These are phyloP conservation scores for Aspergillus fumigatus DNA, from an alignment of 2,329 filamentous ascomycete genomes.

Conservation along the genomic window DNA sequence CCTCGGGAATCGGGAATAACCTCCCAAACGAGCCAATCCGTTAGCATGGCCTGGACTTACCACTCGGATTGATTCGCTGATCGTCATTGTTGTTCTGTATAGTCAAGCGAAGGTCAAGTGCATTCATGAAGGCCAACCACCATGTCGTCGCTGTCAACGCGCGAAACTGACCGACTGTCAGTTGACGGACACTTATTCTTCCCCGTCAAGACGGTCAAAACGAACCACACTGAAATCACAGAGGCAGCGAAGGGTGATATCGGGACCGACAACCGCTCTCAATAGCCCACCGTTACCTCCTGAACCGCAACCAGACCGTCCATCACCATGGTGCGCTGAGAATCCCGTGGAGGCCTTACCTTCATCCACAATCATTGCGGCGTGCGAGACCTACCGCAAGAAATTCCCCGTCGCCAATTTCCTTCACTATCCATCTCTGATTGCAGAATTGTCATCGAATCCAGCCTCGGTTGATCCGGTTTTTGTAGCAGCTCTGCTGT, in stretches of 20 bases:
- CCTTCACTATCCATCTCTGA: conserved; percentile 34
- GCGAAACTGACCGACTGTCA: conserved; percentile 19
- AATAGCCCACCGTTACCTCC: not conserved
- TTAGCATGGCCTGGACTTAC: not conserved
- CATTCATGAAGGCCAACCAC: conserved; percentile 30
- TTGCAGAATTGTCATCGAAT: conserved; percentile 29
- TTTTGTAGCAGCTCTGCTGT: conserved; percentile 31
- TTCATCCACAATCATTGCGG: conserved; percentile 27
- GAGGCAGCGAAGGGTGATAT: conserved; percentile 14
- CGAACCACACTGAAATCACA: conserved; percentile 2
- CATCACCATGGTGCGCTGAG: not conserved
- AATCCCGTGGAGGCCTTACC: conserved; percentile 22
- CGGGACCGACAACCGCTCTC: not conserved
- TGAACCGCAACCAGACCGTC: not conserved
- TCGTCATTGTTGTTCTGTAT: not conserved
- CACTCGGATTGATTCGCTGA: not conserved
- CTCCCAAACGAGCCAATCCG: not conserved
- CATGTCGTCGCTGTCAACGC: conserved; percentile 30
- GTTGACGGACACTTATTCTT: conserved; percentile 28
- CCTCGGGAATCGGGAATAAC: not conserved
- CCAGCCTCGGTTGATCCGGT: conserved; percentile 28
- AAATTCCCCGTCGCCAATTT: conserved; percentile 36
- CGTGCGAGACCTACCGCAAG: conserved; percentile 33
- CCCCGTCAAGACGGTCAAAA: conserved; percentile 7
- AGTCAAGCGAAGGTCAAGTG: conserved; percentile 36